Percentiles rank a stretch among this genome's conserved stretches.
Evolutionary conservation across 2,329 filamentous ascomycete species (phyloP).

Genomic region (Nannizzia gypsea): DNA sequence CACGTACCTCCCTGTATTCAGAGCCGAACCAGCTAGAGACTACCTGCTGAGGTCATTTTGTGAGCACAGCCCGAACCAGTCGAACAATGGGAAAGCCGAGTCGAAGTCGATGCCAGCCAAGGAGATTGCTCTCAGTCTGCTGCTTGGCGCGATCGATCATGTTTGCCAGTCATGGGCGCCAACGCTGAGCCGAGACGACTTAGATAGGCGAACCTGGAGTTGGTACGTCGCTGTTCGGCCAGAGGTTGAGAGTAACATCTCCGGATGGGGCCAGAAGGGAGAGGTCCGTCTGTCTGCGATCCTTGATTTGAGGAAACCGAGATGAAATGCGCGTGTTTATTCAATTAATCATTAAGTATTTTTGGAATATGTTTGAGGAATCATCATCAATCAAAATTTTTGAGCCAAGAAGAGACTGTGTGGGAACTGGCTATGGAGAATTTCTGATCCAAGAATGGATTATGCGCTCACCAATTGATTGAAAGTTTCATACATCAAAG

Average conservation of each 20-base stretch:
- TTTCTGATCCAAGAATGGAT: too few species aligned
- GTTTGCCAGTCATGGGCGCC: slow-evolving; percentile 62
- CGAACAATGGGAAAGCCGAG: slow-evolving; percentile 37
- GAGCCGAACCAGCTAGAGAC: slow-evolving; percentile 54
- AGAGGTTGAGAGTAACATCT: slow-evolving; percentile 59
- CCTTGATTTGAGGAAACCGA: neutral
- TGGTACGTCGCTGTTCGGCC: slow-evolving; percentile 73
- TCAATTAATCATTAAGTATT: neutral
- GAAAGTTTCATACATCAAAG: neutral
- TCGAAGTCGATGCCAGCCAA: slow-evolving; percentile 48
- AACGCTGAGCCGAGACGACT: slow-evolving; percentile 50
- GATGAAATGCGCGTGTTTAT: neutral
- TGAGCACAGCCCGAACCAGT: neutral
- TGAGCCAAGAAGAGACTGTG: too few species aligned
- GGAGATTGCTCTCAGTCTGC: slow-evolving; percentile 54
- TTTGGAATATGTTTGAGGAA: neutral
- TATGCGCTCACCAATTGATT: neutral
- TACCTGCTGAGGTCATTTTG: slow-evolving; percentile 43
- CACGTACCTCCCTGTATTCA: slow-evolving; percentile 58
- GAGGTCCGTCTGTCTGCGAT: slow-evolving; percentile 37
- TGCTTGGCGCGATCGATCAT: slow-evolving; percentile 60
- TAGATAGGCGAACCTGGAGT: slow-evolving; percentile 64
- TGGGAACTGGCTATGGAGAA: too few species aligned
- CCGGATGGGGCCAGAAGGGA: slow-evolving; percentile 77
- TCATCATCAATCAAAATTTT: neutral